Base-by-base conservation (phyloP, 305 asterid genomes). In the Salvia sclarea region DNA sequence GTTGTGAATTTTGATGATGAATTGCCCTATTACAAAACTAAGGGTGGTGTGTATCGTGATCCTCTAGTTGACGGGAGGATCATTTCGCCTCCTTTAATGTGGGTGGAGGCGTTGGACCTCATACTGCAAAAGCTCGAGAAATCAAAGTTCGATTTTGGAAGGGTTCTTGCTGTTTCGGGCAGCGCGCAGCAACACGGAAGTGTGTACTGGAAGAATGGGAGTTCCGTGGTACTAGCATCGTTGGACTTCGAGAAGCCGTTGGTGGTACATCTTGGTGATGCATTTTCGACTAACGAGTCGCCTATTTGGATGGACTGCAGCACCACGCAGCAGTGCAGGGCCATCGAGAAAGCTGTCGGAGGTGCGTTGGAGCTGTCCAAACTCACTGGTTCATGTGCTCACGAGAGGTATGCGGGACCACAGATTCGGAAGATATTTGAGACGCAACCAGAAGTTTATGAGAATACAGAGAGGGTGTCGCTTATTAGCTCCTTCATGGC, bases 151-250 rank as follows among this genome's bases (percentile, higher is more conserved):
- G 78, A 86, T 61, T 80, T 86, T 18, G 83, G 75, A 12, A 84
- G 85, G 52, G 54, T 89, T 49, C 76, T 74, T 11, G 88, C 94
- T 38, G 64, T 88, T 70, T 88, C 96, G 9, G 96, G 93, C 44
- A 88, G 93, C 71, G 93, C 84, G 20, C 96, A 88, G 77, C 96
- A 88, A 63, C 96, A 88, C 61, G 92, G 96, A 58, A 89, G 95
- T 69, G 96, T 87, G 64, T 89, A 80, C 41, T 89, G 95, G 92
- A 89, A 80, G 43, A 82, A 21, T n/a, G 89, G 90, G 8, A 81
- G 89, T 76, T 76, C 75, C 6, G 33, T 47, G 37, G 50, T 68
- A 30, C 44, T 89, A 48, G 78, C 90, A 3, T 82, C 88, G 4
- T 61, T 89, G 78, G 87, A 89, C 67, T 66, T 88, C 0, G 73